Evolutionary conservation across 2,329 filamentous ascomycete genomes (phyloP).

Genomic region (Daldinia sp.): DNA sequence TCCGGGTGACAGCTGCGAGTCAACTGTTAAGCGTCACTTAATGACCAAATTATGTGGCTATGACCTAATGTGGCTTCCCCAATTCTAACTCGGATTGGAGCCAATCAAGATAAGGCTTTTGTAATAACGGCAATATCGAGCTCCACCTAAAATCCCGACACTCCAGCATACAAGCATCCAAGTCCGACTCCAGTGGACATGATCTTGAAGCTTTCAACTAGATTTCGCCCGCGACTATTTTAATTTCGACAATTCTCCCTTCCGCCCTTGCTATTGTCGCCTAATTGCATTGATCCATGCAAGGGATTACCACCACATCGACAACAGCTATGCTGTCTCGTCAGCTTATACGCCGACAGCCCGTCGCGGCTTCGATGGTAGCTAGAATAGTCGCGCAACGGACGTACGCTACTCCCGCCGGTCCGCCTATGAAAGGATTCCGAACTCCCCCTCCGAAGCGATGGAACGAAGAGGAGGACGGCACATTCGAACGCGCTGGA

Average conservation of each 20-base stretch:
- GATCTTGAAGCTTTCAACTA: conserved; percentile 33
- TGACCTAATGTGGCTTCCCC: conserved; percentile 24
- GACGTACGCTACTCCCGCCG: conserved; percentile 73
- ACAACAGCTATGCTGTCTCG: conserved; percentile 45
- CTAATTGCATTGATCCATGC: conserved; percentile 44
- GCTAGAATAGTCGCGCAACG: conserved; percentile 48
- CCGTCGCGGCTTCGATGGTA: conserved; percentile 35
- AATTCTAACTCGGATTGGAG: conserved; percentile 8
- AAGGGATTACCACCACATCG: conserved; percentile 45
- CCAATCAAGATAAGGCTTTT: conserved; percentile 42
- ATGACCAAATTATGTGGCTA: conserved; percentile 29
- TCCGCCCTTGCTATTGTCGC: conserved; percentile 27
- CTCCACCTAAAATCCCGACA: conserved; percentile 44
- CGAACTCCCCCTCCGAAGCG: conserved; percentile 74
- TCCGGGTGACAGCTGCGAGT: not conserved
- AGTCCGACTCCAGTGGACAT: too few species aligned
- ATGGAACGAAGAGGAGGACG: conserved; percentile 84
- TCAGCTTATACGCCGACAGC: conserved; percentile 46
- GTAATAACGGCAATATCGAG: conserved; percentile 35
- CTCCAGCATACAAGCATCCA: too few species aligned
- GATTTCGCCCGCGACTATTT: not conserved
- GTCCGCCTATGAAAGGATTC: conserved; percentile 82
- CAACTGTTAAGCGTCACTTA: not conserved
- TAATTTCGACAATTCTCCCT: conserved; percentile 33
- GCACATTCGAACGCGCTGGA: conserved; percentile 80